Base-by-base conservation (phyloP, 2,329 filamentous ascomycete genomes). In the Ilyonectria mors-panacis region DNA sequence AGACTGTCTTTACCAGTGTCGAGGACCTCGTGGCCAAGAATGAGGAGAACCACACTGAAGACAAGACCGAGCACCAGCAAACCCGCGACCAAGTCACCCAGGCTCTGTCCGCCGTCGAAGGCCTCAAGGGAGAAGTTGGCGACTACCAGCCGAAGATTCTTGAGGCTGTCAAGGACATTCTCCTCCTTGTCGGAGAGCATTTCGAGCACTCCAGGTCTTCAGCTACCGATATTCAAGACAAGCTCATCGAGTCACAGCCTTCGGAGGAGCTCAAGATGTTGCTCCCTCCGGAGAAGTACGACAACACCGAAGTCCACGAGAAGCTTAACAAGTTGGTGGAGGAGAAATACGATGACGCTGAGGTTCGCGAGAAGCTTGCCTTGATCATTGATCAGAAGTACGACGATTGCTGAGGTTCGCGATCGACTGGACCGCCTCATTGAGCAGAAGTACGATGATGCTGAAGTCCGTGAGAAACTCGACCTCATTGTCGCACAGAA, bases 81-180 rank as follows among this genome's bases (percentile, higher is more conserved):
- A 97, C 95, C 10, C 91, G 94, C 8, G 92, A 94, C 39, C 91
- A 97, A 73, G 86, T 97, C 60, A 89, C 92, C 73, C 92, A 94
- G 76, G 90, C 93, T 12, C 84, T 94, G 42, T 87, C 87, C 63
- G 89, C 89, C 8, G 90, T 97, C 17, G 91, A 93, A 72, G 90
- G 89, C 26, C 84, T 98, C 1, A 93, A 97, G 76, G 92, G 88
- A 66, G 91, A 96, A 65, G 87, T 97, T 33, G 88, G 88, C 9
- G 94, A 98, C 78, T 92, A 92, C 71, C 92, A 98, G 73, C 96
- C 96, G 1, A 93, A 97, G 81, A 93, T 98, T 71, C 88, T 98
- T 64, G 91, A 95, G 59, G 89, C 93, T 0, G 89, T 99, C 71
- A 92, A 94, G 74, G 93, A 98, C 75, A 90, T 98, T n/a, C 86